Percentiles rank a stretch among this genome's conserved stretches.
These are phyloP conservation scores for Microbotryomycetes sp. DNA, from an alignment of 1,284 basidiomycete species.

Conservation along the genomic window DNA sequence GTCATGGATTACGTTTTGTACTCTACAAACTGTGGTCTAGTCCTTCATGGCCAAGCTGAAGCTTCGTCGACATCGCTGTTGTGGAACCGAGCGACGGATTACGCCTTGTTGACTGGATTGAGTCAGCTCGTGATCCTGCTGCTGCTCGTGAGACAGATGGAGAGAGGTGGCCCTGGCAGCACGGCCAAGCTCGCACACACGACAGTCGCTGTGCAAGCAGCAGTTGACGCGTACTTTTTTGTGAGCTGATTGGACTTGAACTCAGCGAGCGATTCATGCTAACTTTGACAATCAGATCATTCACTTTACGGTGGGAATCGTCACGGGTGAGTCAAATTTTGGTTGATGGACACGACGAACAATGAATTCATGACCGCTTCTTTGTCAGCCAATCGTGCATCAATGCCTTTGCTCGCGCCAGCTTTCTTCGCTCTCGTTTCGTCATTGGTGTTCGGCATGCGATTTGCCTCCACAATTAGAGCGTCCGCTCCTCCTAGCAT, in stretches of 20 bases:
- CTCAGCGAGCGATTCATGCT: neutral
- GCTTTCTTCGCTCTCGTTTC: constrained; percentile 37
- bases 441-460: constrained; percentile 37
- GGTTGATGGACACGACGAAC: neutral
- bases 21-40: constrained; percentile 40
- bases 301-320: constrained; percentile 33
- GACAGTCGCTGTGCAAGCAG: constrained; percentile 36
- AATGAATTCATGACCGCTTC: neutral
- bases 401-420: constrained; percentile 33
- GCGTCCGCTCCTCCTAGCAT: constrained; percentile 20
- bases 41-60: constrained; percentile 29
- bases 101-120: constrained; percentile 36
- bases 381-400: constrained; percentile 27
- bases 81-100: constrained; percentile 37
- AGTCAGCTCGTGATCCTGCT: constrained; percentile 35
- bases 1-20: constrained; percentile 34
- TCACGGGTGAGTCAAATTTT: constrained; percentile 17
- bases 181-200: constrained; percentile 36
- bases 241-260: constrained; percentile 16
- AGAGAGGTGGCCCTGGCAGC: constrained; percentile 17
- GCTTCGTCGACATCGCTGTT: constrained; percentile 13
- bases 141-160: constrained; percentile 41
- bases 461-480: constrained; percentile 36
- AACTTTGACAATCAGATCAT: constrained; percentile 12
- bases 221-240: constrained; percentile 39